Conservation (phyloP, 176 grass and related monocot genomes). For the Themeda triandra region DNA sequence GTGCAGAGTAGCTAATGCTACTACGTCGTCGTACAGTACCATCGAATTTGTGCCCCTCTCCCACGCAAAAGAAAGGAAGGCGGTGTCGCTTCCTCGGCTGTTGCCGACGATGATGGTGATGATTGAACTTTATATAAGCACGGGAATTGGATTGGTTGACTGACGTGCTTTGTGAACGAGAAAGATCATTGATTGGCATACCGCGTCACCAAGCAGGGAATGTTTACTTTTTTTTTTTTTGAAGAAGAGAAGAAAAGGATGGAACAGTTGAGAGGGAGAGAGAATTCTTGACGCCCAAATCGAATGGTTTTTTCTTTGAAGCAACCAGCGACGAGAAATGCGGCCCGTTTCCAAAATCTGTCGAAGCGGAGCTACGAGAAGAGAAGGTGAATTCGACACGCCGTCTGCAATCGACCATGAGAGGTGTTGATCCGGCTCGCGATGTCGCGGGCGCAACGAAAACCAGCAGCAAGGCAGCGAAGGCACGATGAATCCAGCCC, state of each 20-base stretch:
- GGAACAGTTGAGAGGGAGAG: background rate
- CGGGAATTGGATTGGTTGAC: background rate
- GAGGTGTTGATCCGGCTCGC: background rate
- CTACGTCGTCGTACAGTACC: background rate
- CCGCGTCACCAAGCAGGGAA: too few relatives aligned
- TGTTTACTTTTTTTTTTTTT: too few relatives aligned
- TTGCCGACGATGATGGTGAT: background rate
- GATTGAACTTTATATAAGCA: background rate
- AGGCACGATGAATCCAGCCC: background rate
- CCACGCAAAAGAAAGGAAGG: background rate
- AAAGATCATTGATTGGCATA: background rate
- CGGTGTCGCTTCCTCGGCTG: background rate
- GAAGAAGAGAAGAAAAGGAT: background rate
- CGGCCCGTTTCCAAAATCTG: background rate
- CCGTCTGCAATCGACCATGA: background rate
- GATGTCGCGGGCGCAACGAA: background rate
- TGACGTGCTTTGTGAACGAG: background rate
- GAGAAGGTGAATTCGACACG: background rate
- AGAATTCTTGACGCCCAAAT: background rate
- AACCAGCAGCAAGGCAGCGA: background rate
- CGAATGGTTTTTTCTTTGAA: background rate
- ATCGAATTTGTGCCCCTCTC: background rate
- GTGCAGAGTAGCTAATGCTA: background rate
- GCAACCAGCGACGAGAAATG: background rate
- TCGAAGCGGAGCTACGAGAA: background rate